Evolutionary conservation across 352 stramenopile genomes (phyloP).

Genomic region (Globisporangium mamillatum): DNA sequence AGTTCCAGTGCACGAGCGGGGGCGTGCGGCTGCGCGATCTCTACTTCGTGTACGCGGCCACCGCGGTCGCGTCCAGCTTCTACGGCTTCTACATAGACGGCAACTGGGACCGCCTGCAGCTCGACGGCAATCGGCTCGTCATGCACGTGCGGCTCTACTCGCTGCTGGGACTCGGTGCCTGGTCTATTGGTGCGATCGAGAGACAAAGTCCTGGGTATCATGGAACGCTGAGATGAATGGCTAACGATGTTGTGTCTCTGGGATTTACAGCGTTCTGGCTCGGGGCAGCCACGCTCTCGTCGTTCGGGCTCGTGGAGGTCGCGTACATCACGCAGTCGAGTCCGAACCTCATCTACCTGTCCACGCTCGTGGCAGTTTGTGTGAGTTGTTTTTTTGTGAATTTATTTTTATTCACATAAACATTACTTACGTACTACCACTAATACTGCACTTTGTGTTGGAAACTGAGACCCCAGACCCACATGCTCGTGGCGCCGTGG

Average conservation of each 20-base stretch:
- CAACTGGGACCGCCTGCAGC: constrained; percentile 51
- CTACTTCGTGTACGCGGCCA: constrained; percentile 64
- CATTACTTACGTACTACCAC: neutral
- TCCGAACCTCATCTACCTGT: constrained; percentile 64
- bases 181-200: constrained; percentile 31
- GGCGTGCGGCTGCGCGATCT: constrained; percentile 46
- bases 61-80: constrained; percentile 46
- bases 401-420: neutral
- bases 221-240: neutral
- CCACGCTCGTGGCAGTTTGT: constrained; percentile 49
- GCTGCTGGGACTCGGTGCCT: constrained; percentile 46
- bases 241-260: neutral
- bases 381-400: constrained; percentile 27
- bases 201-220: neutral
- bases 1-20: constrained; percentile 36
- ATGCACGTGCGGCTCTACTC: constrained; percentile 71
- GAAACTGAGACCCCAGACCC: constrained; percentile 30
- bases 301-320: constrained; percentile 63
- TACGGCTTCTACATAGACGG: constrained; percentile 71
- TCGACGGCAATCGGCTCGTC: constrained; percentile 62
- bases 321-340: constrained; percentile 47
- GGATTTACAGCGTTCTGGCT: constrained; percentile 57
- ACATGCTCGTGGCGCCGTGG: constrained; percentile 57
- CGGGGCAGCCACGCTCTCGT: constrained; percentile 42
- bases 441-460: neutral